Percentiles rank a stretch among this genome's conserved stretches.
These are phyloP conservation scores for Meripilus lineatus DNA, from an alignment of 1,284 basidiomycete genomes.

Conservation along the genomic window DNA sequence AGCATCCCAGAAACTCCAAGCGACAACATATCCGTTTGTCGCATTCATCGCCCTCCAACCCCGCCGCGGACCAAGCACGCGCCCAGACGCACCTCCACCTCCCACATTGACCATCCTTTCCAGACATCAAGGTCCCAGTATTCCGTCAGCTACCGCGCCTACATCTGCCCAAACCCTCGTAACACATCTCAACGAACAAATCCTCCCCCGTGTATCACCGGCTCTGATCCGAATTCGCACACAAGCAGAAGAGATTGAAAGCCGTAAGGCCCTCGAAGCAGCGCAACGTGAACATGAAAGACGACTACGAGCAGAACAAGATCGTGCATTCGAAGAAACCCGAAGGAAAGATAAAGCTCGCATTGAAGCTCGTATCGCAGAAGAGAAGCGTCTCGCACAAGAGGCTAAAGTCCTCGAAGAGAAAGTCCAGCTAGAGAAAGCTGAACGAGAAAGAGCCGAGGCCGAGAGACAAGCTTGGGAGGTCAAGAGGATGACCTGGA, in stretches of 20 bases:
- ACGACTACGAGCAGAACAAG: constrained; percentile 75
- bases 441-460: constrained; percentile 27
- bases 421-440: constrained; percentile 27
- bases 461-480: constrained; percentile 28
- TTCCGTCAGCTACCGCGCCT: constrained; percentile 37
- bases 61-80: constrained; percentile 38
- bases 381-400: constrained; percentile 33
- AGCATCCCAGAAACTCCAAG: constrained; percentile 84
- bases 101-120: constrained; percentile 75
- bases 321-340: constrained; percentile 69
- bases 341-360: constrained; percentile 68
- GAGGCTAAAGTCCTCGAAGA: constrained; percentile 24
- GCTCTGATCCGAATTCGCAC: constrained; percentile 63
- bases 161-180: constrained; percentile 64
- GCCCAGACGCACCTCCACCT: constrained; percentile 34
- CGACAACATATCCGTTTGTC: constrained; percentile 89
- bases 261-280: constrained; percentile 7
- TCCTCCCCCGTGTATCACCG: constrained; percentile 76
- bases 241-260: constrained; percentile 56
- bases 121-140: constrained; percentile 70
- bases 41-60: constrained; percentile 89
- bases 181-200: constrained; percentile 59
- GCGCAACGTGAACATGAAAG: constrained; percentile 29
- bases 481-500: constrained; percentile 40
- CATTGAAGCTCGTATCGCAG: constrained; percentile 47